Conservation (phyloP, 2,329 filamentous ascomycete genomes). For the Colletotrichum scovillei region DNA sequence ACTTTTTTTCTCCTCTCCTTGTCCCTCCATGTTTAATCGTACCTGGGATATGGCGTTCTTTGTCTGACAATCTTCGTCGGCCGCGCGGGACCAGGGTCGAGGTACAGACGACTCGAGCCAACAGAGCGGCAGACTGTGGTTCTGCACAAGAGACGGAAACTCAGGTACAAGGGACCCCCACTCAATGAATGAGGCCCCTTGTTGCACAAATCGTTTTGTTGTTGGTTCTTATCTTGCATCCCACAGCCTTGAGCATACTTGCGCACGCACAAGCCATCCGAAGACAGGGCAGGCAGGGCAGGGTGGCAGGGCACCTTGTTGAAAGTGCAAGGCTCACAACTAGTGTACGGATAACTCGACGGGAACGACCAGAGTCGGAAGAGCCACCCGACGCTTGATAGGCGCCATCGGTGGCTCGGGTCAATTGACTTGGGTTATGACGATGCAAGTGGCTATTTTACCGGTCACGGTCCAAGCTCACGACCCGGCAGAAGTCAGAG, state of each 20-base stretch:
- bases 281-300: neutral
- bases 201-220: conserved; percentile 5
- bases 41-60: neutral
- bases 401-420: neutral
- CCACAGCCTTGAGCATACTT: neutral
- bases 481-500: neutral
- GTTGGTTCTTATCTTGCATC: conserved; percentile 7
- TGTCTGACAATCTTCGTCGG: neutral
- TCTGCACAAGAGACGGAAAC: neutral
- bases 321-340: neutral
- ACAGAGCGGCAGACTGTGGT: neutral
- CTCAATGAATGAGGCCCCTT: neutral
- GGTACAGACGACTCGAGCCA: neutral
- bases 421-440: neutral
- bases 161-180: neutral
- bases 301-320: neutral
- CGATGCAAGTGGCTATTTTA: neutral
- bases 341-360: no score
- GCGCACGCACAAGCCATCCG: neutral
- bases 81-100: neutral
- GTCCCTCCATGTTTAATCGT: neutral
- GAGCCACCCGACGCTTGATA: neutral
- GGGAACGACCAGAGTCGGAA: neutral
- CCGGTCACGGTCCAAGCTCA: neutral
- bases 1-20: neutral